phyloP scores from a whole-genome alignment of 768 basidiomycete genomes.

The Naganishia friedmannii region DNA sequence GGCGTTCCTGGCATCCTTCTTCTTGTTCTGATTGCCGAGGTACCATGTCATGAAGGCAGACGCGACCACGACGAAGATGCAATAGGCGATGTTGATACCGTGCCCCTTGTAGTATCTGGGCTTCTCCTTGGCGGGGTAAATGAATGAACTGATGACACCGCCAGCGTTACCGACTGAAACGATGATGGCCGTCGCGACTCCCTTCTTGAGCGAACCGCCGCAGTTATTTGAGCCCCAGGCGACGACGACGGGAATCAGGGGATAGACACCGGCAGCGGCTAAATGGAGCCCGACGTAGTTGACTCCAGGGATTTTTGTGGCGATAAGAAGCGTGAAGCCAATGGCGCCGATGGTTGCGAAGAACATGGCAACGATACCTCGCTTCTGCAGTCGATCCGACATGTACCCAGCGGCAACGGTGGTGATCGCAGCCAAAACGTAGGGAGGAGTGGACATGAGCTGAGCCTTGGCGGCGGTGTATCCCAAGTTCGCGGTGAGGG shows the following conservation, averaged over 20 bases:
- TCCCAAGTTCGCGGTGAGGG: constrained; percentile 39
- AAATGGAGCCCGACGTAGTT: constrained; percentile 38
- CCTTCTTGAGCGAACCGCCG: constrained; percentile 40
- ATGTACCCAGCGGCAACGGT: constrained; percentile 35
- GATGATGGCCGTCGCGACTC: constrained; percentile 37
- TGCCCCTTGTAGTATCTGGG: constrained; percentile 39
- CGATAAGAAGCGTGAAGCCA: constrained; percentile 36
- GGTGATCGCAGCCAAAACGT: constrained; percentile 34
- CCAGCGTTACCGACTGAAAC: constrained; percentile 38
- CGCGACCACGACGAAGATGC: constrained; percentile 28
- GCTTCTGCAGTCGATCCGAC: constrained; percentile 37
- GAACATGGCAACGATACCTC: constrained; percentile 36
- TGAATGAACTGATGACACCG: constrained; percentile 37
- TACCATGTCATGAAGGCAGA: constrained; percentile 32
- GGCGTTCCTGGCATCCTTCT: constrained; percentile 34
- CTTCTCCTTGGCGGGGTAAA: constrained; percentile 35
- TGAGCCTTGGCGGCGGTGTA: constrained; percentile 41
- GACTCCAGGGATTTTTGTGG: constrained; percentile 30
- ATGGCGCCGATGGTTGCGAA: constrained; percentile 34
- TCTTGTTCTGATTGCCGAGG: constrained; percentile 31
- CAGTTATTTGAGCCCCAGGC: constrained; percentile 40
- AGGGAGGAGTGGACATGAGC: constrained; percentile 35
- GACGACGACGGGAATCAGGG: constrained; percentile 38
- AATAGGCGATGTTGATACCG: constrained; percentile 37
- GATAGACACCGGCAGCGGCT: constrained; percentile 38